Evolutionary conservation across 2,329 filamentous ascomycete genomes (phyloP).

Genomic region (Penicillium sp.): DNA sequence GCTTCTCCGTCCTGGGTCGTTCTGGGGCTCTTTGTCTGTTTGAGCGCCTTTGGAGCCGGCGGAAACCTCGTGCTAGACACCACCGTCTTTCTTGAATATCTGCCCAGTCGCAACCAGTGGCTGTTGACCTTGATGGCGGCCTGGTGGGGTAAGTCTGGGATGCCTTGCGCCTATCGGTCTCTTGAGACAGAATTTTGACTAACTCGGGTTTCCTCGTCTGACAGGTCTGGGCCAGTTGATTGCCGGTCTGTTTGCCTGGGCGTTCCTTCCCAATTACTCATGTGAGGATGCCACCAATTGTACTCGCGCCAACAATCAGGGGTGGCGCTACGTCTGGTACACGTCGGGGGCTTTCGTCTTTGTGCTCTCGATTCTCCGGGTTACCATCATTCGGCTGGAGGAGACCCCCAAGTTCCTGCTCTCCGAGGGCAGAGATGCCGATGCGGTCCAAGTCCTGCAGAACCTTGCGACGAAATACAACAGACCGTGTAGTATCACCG

Average conservation of each 20-base stretch:
- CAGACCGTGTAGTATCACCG: constrained; percentile 54
- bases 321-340: constrained; percentile 62
- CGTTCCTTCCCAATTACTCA: constrained; percentile 52
- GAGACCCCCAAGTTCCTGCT: constrained; percentile 62
- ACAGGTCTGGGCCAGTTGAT: constrained; percentile 52
- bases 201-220: background rate
- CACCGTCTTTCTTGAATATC: constrained; percentile 60
- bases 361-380: constrained; percentile 54
- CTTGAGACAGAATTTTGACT: background rate
- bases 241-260: constrained; percentile 59
- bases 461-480: constrained; percentile 56
- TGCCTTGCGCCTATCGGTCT: background rate
- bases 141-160: constrained; percentile 35
- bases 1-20: constrained; percentile 67
- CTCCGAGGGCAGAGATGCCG: constrained; percentile 54
- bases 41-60: constrained; percentile 66
- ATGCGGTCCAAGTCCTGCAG: constrained; percentile 54
- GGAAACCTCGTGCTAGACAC: constrained; percentile 67
- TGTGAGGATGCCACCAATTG: constrained; percentile 51
- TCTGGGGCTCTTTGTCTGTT: constrained; percentile 64
- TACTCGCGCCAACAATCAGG: constrained; percentile 55
- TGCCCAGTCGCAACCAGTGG: constrained; percentile 64
- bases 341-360: constrained; percentile 57
- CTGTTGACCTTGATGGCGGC: constrained; percentile 45
- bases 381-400: constrained; percentile 56